These are phyloP conservation scores for Cyclocybe cylindracea DNA, from an alignment of 768 basidiomycete species.

Conservation along the genomic window DNA sequence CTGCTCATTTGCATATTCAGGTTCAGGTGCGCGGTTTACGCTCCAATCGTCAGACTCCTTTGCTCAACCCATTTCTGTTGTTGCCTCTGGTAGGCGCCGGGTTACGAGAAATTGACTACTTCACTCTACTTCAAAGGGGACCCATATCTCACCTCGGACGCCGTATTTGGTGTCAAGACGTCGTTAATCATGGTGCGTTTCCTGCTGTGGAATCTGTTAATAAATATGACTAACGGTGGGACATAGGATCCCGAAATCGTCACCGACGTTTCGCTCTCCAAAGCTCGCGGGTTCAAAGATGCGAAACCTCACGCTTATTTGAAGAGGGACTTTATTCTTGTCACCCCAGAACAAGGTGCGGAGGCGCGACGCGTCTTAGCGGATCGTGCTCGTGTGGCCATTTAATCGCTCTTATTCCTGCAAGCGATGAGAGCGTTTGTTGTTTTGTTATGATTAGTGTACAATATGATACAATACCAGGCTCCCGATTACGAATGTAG, in stretches of 20 bases:
- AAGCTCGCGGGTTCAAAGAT: conserved; percentile 53
- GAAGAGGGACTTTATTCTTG: conserved; percentile 43
- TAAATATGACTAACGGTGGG: not conserved
- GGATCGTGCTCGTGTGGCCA: too few species aligned
- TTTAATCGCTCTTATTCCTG: too few species aligned
- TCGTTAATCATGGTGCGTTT: conserved; percentile 71
- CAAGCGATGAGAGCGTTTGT: too few species aligned
- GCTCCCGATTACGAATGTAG: too few species aligned
- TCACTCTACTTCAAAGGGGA: conserved; percentile 77
- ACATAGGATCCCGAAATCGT: conserved; percentile 38
- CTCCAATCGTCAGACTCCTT: not conserved
- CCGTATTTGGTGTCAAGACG: conserved; percentile 81
- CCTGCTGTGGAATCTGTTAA: not conserved
- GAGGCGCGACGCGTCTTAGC: not conserved
- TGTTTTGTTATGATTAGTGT: too few species aligned
- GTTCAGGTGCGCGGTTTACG: conserved; percentile 45
- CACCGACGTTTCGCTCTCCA: conserved; percentile 52
- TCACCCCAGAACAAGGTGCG: conserved; percentile 38
- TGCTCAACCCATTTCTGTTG: conserved; percentile 5
- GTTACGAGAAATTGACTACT: conserved; percentile 72
- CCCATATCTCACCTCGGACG: conserved; percentile 64
- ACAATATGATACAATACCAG: too few species aligned
- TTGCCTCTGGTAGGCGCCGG: conserved; percentile 53
- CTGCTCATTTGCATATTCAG: conserved; percentile 79
- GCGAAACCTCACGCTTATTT: conserved; percentile 38